Evolutionary conservation across 2,329 filamentous ascomycete species (phyloP).

Genomic region (Penicillium digitatum): DNA sequence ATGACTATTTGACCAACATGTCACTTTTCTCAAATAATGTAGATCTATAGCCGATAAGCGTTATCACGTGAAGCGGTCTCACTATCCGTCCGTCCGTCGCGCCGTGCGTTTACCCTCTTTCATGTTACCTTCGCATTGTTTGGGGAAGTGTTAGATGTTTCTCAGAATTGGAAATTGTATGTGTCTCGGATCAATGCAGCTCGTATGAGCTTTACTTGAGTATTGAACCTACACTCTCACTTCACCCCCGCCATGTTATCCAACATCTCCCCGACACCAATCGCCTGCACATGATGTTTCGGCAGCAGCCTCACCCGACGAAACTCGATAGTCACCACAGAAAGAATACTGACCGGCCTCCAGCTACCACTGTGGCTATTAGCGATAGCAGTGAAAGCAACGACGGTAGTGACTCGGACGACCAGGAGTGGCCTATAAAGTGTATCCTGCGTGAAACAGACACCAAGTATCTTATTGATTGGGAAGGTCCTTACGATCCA

Average conservation of each 20-base stretch:
- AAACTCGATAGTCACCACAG: conserved; percentile 12
- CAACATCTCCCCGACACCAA: neutral
- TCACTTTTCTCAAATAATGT: neutral
- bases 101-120: conserved; percentile 10
- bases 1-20: neutral
- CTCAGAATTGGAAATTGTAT: conserved; percentile 1
- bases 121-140: conserved; percentile 13
- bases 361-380: conserved; percentile 8
- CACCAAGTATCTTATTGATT: conserved; percentile 38
- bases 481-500: conserved; percentile 36
- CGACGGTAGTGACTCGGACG: conserved; percentile 12
- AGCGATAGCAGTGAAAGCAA: conserved; percentile 9
- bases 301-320: neutral
- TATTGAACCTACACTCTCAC: conserved; percentile 2
- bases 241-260: conserved; percentile 3
- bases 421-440: conserved; percentile 36
- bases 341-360: conserved; percentile 13
- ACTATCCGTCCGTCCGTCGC: conserved; percentile 21
- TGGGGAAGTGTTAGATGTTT: conserved; percentile 3
- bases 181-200: conserved; percentile 5
- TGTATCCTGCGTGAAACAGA: conserved; percentile 36
- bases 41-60: conserved; percentile 20
- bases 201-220: neutral
- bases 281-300: conserved; percentile 6
- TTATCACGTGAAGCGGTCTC: conserved; percentile 33